Evolutionary conservation across 1,284 basidiomycete genomes (phyloP).

Genomic region (Cystobasidiaceae sp.): DNA sequence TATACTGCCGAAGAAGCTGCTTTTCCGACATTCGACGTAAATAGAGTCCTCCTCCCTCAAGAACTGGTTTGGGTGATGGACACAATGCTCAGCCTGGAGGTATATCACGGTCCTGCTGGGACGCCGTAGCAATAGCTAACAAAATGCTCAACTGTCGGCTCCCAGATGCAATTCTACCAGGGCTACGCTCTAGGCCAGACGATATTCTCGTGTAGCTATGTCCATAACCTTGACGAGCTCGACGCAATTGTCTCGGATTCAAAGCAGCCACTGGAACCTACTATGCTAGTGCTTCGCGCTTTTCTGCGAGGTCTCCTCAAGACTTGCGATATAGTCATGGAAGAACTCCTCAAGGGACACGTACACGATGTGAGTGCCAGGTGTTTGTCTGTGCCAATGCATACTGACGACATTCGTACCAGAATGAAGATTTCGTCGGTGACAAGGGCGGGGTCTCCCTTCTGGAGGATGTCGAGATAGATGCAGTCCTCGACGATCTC

Average conservation of each 20-base stretch:
- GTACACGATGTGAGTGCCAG: slow-evolving; percentile 64
- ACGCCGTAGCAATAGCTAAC: background rate
- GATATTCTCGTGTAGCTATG: slow-evolving; percentile 72
- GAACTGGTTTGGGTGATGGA: slow-evolving; percentile 87
- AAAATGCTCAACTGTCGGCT: background rate
- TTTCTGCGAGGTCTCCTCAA: slow-evolving; percentile 71
- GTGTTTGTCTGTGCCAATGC: background rate
- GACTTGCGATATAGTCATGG: slow-evolving; percentile 73
- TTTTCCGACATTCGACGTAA: slow-evolving; percentile 51
- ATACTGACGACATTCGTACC: slow-evolving; percentile 1
- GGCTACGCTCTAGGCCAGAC: slow-evolving; percentile 81
- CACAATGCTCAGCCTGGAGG: slow-evolving; percentile 71
- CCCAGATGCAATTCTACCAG: slow-evolving; percentile 76
- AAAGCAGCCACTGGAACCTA: slow-evolving; percentile 58
- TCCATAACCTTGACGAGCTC: slow-evolving; percentile 57
- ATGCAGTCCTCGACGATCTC: slow-evolving; percentile 57
- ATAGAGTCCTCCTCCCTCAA: slow-evolving; percentile 59
- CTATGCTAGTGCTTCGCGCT: slow-evolving; percentile 65
- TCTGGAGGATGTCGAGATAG: slow-evolving; percentile 62
- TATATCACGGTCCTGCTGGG: slow-evolving; percentile 45
- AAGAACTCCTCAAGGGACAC: slow-evolving; percentile 66
- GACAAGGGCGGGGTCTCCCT: slow-evolving; percentile 78
- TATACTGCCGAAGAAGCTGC: slow-evolving; percentile 38
- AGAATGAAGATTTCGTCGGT: slow-evolving; percentile 81
- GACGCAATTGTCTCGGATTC: too few relatives aligned